Base-by-base conservation (phyloP, 495 filamentous ascomycete species). In the Penicillium egyptiacum region DNA sequence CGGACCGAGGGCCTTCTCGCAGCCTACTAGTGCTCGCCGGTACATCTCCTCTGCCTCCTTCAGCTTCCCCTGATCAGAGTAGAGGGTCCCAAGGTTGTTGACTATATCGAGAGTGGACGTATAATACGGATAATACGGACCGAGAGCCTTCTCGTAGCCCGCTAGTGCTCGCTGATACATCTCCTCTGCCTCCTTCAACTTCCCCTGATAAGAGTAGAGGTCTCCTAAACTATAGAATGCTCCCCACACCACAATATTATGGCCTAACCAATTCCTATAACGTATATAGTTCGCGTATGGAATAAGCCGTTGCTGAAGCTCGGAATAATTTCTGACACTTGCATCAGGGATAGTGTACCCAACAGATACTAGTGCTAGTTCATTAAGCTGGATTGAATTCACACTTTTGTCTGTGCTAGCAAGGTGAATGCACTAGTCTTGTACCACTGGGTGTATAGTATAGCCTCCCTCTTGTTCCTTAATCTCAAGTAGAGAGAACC, bases 1-100 rank as follows among this genome's bases (percentile, higher is more conserved):
- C 14, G 58, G 61, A 37, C 75, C 73, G 0, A 70, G 58, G 30
- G 66, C 65, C 52, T 75, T 75, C 61, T 76, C 66, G 1, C 66
- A 57, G 44, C 64, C 66, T 64, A 25, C 58, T 20, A 65, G 53
- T 42, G 62, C 68, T 48, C 68, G 59, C 47, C 59, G 43, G 55
- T 70, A 76, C 58, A 74, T 70, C 46, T 65, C 43, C 58, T 77
- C 73, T 57, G 76, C 70, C 60, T 77, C 62, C 1, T 60, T 45
- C 55, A 72, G 56, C 63, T 73, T 75, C n/a, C 68, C 70, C 53
- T 75, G 70, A 41, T 68, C 17, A 0, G 0, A 0, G 55, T 72
- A 77, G 54, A 79, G 65, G 57, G 0, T n/a, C 0, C 61, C 67
- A 61, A 80, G 62, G 57, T 76, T 74, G 50, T 72, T 62, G 44